A percentile compares a stretch with the other conserved stretches of the same genome.
phyloP scores from a whole-genome alignment of 257 asterid genomes.

The Jasminum sambac region DNA sequence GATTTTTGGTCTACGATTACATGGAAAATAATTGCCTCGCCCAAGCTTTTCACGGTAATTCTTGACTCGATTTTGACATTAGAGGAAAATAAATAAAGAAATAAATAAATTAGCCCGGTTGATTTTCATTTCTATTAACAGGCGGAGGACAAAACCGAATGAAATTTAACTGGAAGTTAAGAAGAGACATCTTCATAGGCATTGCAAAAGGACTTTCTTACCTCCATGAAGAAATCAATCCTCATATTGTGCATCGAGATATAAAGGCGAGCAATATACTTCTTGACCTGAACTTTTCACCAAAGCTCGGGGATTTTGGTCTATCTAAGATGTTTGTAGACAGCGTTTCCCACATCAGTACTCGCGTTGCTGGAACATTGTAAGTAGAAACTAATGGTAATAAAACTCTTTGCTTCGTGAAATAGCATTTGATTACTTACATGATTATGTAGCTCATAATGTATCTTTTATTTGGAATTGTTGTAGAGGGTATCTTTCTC shows the following conservation, averaged over 20 bases:
- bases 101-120: not conserved
- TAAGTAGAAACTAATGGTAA: constrained; percentile 30
- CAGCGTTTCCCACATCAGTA: constrained; percentile 59
- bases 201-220: constrained; percentile 62
- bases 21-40: constrained; percentile 71
- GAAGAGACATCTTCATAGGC: constrained; percentile 59
- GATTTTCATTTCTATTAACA: constrained; percentile 19
- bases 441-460: constrained; percentile 21
- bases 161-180: constrained; percentile 52
- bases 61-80: not conserved
- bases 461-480: constrained; percentile 7
- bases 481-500: constrained; percentile 77
- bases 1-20: constrained; percentile 66
- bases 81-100: not conserved
- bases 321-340: constrained; percentile 63
- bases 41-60: constrained; percentile 53
- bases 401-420: not conserved
- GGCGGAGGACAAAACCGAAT: constrained; percentile 53
- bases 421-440: not conserved
- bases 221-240: constrained; percentile 70
- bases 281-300: constrained; percentile 53
- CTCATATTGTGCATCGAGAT: constrained; percentile 73
- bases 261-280: constrained; percentile 75
- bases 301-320: constrained; percentile 80
- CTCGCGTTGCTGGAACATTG: constrained; percentile 89